These are phyloP conservation scores for Fomitopsis betulina DNA, from an alignment of 1,284 basidiomycete genomes.

Conservation along the genomic window DNA sequence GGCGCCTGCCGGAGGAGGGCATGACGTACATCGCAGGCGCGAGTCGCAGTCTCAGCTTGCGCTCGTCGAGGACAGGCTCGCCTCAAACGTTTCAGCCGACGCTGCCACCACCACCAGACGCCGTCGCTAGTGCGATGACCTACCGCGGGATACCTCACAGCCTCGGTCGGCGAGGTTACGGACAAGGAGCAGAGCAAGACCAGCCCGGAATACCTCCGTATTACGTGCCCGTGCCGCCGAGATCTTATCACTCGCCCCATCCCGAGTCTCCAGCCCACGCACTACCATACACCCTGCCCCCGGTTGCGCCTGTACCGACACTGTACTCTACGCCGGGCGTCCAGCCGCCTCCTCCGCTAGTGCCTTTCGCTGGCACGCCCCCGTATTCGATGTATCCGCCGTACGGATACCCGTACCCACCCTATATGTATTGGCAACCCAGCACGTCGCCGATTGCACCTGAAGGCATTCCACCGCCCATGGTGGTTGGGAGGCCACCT, in stretches of 20 bases:
- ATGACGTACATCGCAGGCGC: neutral
- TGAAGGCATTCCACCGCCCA: constrained; percentile 25
- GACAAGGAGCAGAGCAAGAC: constrained; percentile 8
- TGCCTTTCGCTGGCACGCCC: constrained; percentile 22
- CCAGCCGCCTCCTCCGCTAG: constrained; percentile 7
- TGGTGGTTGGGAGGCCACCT: constrained; percentile 25
- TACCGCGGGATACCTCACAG: constrained; percentile 10
- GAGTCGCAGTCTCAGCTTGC: constrained; percentile 17
- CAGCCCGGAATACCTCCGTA: constrained; percentile 12
- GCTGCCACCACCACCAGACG: constrained; percentile 11
- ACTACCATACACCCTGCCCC: constrained; percentile 21
- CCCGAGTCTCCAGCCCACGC: constrained; percentile 17
- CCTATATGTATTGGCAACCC: constrained; percentile 21
- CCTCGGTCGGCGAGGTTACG: constrained; percentile 4
- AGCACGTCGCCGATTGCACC: constrained; percentile 6
- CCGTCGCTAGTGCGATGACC: neutral
- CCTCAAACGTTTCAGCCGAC: constrained; percentile 19
- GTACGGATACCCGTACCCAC: constrained; percentile 19
- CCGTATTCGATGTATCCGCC: constrained; percentile 24
- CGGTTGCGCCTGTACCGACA: constrained; percentile 17
- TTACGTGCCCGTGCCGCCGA: constrained; percentile 3
- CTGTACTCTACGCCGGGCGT: constrained; percentile 3
- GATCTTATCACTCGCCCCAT: constrained; percentile 17
- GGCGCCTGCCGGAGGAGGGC: constrained; percentile 22
- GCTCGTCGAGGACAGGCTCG: constrained; percentile 23